Conservation (phyloP, 73 alveolate species). For the Tetrahymena borealis region DNA sequence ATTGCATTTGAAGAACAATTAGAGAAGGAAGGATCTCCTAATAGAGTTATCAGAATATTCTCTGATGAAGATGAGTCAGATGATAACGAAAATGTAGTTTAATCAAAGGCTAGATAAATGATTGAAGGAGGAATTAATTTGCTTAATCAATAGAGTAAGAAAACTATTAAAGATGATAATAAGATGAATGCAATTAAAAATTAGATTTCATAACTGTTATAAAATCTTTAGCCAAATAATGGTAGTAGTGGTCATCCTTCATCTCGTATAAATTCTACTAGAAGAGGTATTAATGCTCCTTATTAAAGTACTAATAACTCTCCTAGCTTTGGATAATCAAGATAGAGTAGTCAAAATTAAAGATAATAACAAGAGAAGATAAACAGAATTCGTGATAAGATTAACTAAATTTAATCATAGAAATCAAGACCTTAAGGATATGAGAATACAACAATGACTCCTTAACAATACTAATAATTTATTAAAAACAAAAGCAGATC, state of each 20-base stretch:
- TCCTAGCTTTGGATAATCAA: neutral
- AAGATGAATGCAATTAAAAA: neutral
- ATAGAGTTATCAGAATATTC: neutral
- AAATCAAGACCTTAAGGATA: neutral
- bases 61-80: neutral
- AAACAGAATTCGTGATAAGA: neutral
- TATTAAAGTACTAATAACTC: neutral
- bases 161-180: neutral
- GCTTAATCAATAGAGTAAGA: neutral
- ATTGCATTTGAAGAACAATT: neutral
- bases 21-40: neutral
- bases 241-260: neutral
- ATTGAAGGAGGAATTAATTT: neutral
- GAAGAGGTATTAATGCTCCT: neutral
- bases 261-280: neutral
- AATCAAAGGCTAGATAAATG: neutral
- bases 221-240: neutral
- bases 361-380: neutral
- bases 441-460: neutral
- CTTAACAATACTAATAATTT: neutral
- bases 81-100: neutral
- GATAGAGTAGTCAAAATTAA: neutral
- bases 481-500: neutral
- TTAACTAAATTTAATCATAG: neutral
- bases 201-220: neutral